Evolutionary conservation across 1,139 yeast genomes (phyloP).

Genomic region (Suhomyces kunorum): DNA sequence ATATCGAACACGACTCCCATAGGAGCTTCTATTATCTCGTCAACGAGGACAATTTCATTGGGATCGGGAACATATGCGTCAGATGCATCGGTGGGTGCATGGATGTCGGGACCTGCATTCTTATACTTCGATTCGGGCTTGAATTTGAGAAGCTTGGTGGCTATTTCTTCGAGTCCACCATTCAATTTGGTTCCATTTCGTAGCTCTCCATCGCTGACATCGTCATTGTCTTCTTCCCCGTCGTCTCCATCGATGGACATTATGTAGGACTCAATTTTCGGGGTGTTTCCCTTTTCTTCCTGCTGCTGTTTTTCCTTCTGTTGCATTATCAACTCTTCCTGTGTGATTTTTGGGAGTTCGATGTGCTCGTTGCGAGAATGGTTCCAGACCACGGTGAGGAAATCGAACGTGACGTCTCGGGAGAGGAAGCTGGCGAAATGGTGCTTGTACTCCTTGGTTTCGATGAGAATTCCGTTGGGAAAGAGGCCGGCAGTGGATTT

Average conservation of each 20-base stretch:
- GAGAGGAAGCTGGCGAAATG: conserved; percentile 86
- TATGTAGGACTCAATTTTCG: conserved; percentile 23
- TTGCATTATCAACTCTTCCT: conserved; percentile 16
- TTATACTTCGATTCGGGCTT: conserved; percentile 33
- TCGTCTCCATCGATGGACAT: conserved; percentile 31
- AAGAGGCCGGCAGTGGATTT: conserved; percentile 84
- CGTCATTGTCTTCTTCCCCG: conserved; percentile 16
- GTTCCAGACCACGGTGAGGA: conserved; percentile 64
- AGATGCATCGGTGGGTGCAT: conserved; percentile 33
- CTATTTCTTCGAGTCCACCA: conserved; percentile 5
- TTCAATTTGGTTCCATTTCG: not conserved
- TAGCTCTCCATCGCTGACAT: conserved; percentile 9
- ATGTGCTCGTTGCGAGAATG: conserved; percentile 16
- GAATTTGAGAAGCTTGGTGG: conserved; percentile 26
- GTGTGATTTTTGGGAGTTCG: conserved; percentile 13
- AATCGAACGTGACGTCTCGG: conserved; percentile 73
- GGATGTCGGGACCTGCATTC: conserved; percentile 45
- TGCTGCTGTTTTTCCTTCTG: conserved; percentile 3
- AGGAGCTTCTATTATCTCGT: conserved; percentile 45
- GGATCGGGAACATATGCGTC: conserved; percentile 21
- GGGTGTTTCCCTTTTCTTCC: conserved; percentile 8
- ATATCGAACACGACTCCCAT: conserved; percentile 51
- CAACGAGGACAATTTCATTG: conserved; percentile 36
- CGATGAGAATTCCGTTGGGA: conserved; percentile 85
- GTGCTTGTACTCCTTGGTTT: conserved; percentile 67